phyloP scores from a whole-genome alignment of 192 early-diverging fungal species.

The Dispira simplex region DNA sequence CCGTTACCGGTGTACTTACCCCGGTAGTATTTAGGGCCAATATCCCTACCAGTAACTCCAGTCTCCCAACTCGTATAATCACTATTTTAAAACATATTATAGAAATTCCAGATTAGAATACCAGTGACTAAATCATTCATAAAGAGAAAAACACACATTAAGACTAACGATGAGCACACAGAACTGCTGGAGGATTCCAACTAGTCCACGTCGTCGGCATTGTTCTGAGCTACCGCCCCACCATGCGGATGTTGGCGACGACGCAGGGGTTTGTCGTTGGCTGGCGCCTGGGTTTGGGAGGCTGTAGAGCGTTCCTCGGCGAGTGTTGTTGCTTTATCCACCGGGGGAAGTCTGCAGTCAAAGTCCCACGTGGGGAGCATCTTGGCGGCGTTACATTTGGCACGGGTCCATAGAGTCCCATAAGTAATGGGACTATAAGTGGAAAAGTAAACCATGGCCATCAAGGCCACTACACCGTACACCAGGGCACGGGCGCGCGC shows the following conservation, averaged over 20 bases:
- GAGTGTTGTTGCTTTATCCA: not conserved
- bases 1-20: too few relatives aligned
- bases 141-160: not conserved
- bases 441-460: conserved; percentile 45
- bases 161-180: not conserved
- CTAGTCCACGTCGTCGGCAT: not conserved
- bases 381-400: conserved; percentile 61
- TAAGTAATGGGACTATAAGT: conserved; percentile 73
- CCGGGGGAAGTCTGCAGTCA: conserved; percentile 33
- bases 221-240: not conserved
- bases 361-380: conserved; percentile 73
- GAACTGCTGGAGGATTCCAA: too few relatives aligned
- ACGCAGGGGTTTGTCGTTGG: not conserved
- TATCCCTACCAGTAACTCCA: too few relatives aligned
- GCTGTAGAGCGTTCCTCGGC: not conserved
- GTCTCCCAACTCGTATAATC: too few relatives aligned
- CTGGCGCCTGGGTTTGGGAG: not conserved
- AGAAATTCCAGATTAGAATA: not conserved
- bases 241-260: not conserved
- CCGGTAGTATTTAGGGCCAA: too few relatives aligned
- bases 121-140: not conserved
- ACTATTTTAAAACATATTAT: too few relatives aligned
- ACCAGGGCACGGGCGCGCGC: conserved; percentile 31
- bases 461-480: conserved; percentile 31
- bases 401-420: conserved; percentile 56